Conservation (phyloP, 176 grass and related monocot genomes). For the Ensete ventricosum region DNA sequence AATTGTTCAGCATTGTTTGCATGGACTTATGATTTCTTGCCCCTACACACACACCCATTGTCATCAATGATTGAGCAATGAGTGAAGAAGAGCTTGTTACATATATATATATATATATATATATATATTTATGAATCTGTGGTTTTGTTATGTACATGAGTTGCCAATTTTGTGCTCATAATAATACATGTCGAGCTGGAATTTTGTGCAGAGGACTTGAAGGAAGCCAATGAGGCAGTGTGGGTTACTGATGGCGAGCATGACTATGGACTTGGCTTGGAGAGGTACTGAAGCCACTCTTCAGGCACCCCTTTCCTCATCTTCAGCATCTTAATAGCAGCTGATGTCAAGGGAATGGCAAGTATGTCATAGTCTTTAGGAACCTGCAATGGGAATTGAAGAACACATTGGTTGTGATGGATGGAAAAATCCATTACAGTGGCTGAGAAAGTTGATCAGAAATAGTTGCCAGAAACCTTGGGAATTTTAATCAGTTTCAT, state of each 20-base stretch:
- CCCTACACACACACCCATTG: neutral
- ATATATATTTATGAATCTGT: too few relatives aligned
- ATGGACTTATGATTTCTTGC: neutral
- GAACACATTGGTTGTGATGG: neutral
- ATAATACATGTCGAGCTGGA: neutral
- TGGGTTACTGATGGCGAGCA: neutral
- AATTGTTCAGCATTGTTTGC: neutral
- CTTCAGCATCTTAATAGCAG: slow-evolving; percentile 55
- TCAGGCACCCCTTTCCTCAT: slow-evolving; percentile 68
- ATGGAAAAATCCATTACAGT: neutral
- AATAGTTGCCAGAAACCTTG: slow-evolving; percentile 29
- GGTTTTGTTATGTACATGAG: too few relatives aligned
- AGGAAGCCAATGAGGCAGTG: neutral
- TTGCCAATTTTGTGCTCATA: neutral
- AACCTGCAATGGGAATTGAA: slow-evolving; percentile 33
- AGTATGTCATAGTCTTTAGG: too few relatives aligned
- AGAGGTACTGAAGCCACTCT: slow-evolving; percentile 71
- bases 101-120: too few relatives aligned
- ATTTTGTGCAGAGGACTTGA: neutral
- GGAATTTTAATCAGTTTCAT: slow-evolving; percentile 67
- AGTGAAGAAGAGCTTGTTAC: too few relatives aligned
- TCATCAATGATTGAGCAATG: too few relatives aligned
- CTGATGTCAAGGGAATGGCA: slow-evolving; percentile 56
- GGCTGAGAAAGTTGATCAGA: neutral
- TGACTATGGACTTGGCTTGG: slow-evolving; percentile 41